Evolutionary conservation across 2,329 filamentous ascomycete species (phyloP).

Genomic region (Colletotrichum caudatum): DNA sequence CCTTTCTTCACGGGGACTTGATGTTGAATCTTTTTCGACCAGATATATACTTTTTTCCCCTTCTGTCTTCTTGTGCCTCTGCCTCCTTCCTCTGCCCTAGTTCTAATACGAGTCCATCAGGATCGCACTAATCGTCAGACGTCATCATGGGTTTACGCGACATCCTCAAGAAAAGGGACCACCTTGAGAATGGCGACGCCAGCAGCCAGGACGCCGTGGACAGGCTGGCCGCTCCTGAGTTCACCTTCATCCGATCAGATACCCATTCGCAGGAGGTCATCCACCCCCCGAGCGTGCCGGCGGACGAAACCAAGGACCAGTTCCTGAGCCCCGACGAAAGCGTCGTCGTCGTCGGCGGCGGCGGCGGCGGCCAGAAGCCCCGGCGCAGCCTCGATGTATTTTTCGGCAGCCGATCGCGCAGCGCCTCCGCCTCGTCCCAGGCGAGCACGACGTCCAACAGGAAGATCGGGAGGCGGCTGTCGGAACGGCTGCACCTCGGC

Average conservation of each 20-base stretch:
- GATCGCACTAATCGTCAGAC: constrained; percentile 27
- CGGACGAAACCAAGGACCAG: constrained; percentile 44
- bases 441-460: constrained; percentile 51
- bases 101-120: neutral
- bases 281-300: constrained; percentile 67
- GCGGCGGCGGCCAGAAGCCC: constrained; percentile 47
- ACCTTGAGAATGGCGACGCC: constrained; percentile 52
- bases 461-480: constrained; percentile 63
- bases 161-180: constrained; percentile 66
- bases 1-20: constrained; percentile 17
- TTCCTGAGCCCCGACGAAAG: constrained; percentile 43
- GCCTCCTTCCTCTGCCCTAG: neutral
- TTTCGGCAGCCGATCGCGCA: constrained; percentile 60
- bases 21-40: constrained; percentile 1
- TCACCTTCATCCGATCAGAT: constrained; percentile 88
- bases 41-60: neutral
- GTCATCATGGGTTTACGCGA: constrained; percentile 64
- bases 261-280: constrained; percentile 85
- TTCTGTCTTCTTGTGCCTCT: no score
- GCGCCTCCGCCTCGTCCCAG: constrained; percentile 59
- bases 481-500: constrained; percentile 77
- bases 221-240: constrained; percentile 65
- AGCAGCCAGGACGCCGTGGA: constrained; percentile 52
- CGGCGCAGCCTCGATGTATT: constrained; percentile 62
- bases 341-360: constrained; percentile 38